Evolutionary conservation across 129 eudicot genomes (phyloP).

Genomic region (Escallonia herrerae): DNA sequence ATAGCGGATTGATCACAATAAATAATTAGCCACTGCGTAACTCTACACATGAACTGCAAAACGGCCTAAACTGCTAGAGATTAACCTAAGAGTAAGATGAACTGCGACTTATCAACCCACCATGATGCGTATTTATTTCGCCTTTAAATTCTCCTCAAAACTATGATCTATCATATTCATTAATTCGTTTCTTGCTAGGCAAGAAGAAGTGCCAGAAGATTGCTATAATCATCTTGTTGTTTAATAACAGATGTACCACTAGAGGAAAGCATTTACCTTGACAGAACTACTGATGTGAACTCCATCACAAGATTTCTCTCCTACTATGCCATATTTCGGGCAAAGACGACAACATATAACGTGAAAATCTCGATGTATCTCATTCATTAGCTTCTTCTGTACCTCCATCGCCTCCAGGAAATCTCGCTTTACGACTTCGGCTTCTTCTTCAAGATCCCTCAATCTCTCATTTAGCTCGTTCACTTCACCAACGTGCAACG

Average conservation of each 20-base stretch:
- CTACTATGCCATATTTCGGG: constrained; percentile 4
- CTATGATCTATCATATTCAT: too few relatives aligned
- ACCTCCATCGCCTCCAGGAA: constrained; percentile 32
- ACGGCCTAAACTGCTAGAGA: too few relatives aligned
- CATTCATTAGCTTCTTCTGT: constrained; percentile 36
- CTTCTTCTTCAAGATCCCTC: constrained; percentile 50
- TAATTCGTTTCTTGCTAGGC: too few relatives aligned
- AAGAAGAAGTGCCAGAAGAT: too few relatives aligned
- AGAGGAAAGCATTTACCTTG: constrained; percentile 4
- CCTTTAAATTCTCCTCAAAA: too few relatives aligned
- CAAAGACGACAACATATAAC: constrained; percentile 17
- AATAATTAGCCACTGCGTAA: neutral
- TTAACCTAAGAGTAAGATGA: too few relatives aligned
- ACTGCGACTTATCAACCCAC: too few relatives aligned
- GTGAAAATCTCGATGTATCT: constrained; percentile 32
- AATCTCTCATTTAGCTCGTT: constrained; percentile 37
- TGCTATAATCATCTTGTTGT: too few relatives aligned
- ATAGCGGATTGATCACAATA: neutral
- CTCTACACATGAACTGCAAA: too few relatives aligned
- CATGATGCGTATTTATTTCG: too few relatives aligned
- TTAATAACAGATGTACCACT: too few relatives aligned
- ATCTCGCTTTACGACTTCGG: constrained; percentile 27
- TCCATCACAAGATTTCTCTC: constrained; percentile 10
- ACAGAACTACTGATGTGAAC: neutral
- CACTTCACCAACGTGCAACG: constrained; percentile 5